Conservation (phyloP, 2,329 filamentous ascomycete genomes). For the Sporothrix curviconia region DNA sequence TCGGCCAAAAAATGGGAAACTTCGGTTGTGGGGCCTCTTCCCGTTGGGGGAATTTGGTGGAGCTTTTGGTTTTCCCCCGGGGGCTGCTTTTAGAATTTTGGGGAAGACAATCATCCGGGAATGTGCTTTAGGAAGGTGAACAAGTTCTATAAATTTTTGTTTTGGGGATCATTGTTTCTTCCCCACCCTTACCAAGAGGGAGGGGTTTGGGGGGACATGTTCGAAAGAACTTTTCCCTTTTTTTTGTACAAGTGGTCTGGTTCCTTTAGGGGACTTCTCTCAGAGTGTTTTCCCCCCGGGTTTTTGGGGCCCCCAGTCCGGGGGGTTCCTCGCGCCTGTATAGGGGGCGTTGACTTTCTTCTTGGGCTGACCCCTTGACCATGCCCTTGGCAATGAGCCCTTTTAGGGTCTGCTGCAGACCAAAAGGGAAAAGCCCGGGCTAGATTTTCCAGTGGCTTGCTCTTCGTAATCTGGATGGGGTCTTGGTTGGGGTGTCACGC, state of each 20-base stretch:
- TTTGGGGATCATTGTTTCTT: too few relatives aligned
- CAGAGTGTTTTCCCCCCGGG: slow-evolving; percentile 44
- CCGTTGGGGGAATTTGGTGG: slow-evolving; percentile 45
- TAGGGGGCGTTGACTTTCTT: slow-evolving; percentile 72
- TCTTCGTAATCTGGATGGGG: slow-evolving; percentile 47
- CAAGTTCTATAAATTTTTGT: slow-evolving; percentile 42
- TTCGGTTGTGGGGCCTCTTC: slow-evolving; percentile 53
- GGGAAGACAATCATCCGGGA: slow-evolving; percentile 50
- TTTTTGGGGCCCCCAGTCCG: slow-evolving; percentile 63
- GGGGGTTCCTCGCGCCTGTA: slow-evolving; percentile 56
- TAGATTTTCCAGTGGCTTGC: slow-evolving; percentile 51
- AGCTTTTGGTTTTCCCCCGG: slow-evolving; percentile 50
- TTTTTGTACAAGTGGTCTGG: slow-evolving; percentile 66
- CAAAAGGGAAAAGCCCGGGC: slow-evolving; percentile 53
- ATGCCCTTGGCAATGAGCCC: slow-evolving; percentile 68
- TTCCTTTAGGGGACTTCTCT: slow-evolving; percentile 59
- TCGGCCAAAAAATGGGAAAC: slow-evolving; percentile 54
- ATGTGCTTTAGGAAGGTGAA: slow-evolving; percentile 55
- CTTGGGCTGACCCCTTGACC: slow-evolving; percentile 72
- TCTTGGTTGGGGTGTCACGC: slow-evolving; percentile 32
- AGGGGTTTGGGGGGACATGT: not conserved
- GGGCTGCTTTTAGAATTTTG: slow-evolving; percentile 40
- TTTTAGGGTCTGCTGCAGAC: slow-evolving; percentile 63
- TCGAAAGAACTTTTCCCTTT: not conserved
- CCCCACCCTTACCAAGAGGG: too few relatives aligned